Base-by-base conservation (phyloP, 169 alveolate species). In the Eimeria mitis region DNA sequence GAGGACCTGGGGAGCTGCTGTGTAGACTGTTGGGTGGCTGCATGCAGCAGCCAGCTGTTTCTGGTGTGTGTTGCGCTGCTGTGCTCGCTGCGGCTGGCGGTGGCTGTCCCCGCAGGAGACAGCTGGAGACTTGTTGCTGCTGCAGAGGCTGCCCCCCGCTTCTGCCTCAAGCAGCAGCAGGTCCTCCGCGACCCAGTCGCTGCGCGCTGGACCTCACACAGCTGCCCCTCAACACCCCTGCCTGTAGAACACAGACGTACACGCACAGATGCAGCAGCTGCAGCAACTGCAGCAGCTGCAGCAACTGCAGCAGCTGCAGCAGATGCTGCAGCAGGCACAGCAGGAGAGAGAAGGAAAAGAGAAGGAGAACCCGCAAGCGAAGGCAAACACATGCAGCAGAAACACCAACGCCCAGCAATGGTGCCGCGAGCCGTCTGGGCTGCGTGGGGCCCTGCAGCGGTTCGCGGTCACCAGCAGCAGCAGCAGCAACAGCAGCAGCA, bases 351-450 rank as follows among this genome's bases (percentile, higher is more conserved):
- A 40, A 37, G 9, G 28, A 76, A 76, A 40, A 56, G 37, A 5
- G 65, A 76, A 44, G 87, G 40, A 40, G 63, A 49, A 7, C 25
- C 78, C 25, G n/a, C 78, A 68, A 31, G 44, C 42, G 49, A 68
- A 56, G n/a, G 14, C 28, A 40, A 40, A 6, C 44, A 0, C 47
- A n/a, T 13, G 47, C 44, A 78, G 42, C 65, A 78, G 44, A 49
- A 2, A 7, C 2, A 31, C 11, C 31, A 8, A 13, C 92, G 92
- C 76, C 92, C 92, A 37, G 92, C 47, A 47, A 85, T 85, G 92
- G 71, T 85, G 34, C 92, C 92, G 9, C 79, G 92, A 11, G 92
- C 92, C 92, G 59, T 85, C 4, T 85, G 76, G 92, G 81, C 92
- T 1, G 70, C 92, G 25, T 85, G 92, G 92, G 92, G 92, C 25